These are phyloP conservation scores for Colletotrichum australisinense DNA, from an alignment of 2,329 filamentous ascomycete genomes.

Conservation along the genomic window DNA sequence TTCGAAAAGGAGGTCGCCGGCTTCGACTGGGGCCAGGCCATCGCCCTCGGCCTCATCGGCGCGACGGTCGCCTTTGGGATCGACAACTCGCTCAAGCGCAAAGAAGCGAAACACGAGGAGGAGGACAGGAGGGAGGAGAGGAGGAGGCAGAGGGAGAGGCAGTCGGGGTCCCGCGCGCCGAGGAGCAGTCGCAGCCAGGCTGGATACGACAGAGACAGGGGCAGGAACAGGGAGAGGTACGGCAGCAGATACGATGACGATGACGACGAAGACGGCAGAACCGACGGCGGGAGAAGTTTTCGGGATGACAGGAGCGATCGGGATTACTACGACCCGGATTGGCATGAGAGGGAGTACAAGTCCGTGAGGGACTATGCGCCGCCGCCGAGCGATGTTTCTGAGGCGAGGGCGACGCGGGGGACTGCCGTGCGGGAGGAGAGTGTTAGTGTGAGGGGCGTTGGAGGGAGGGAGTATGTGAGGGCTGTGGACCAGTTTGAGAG, in stretches of 20 bases:
- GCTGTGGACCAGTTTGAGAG: conserved; percentile 11
- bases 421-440: not conserved
- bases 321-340: conserved; percentile 22
- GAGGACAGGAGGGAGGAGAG: conserved; percentile 30
- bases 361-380: conserved; percentile 23
- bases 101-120: conserved; percentile 33
- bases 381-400: conserved; percentile 1
- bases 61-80: conserved; percentile 51
- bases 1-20: conserved; percentile 51
- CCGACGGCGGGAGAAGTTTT: not conserved
- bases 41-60: conserved; percentile 51
- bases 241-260: not conserved
- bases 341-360: conserved; percentile 22
- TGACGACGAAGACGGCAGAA: not conserved
- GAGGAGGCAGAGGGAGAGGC: conserved; percentile 10
- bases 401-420: not conserved
- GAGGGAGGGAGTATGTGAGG: not conserved
- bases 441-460: not conserved
- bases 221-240: not conserved
- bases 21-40: conserved; percentile 54
- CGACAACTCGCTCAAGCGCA: conserved; percentile 50
- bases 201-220: not conserved
- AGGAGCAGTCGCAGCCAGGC: conserved; percentile 17
- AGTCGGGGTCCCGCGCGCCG: conserved; percentile 5
- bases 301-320: conserved; percentile 10